Evolutionary conservation across 2,329 filamentous ascomycete species (phyloP).

Genomic region (Tolypocladium endophyticum): DNA sequence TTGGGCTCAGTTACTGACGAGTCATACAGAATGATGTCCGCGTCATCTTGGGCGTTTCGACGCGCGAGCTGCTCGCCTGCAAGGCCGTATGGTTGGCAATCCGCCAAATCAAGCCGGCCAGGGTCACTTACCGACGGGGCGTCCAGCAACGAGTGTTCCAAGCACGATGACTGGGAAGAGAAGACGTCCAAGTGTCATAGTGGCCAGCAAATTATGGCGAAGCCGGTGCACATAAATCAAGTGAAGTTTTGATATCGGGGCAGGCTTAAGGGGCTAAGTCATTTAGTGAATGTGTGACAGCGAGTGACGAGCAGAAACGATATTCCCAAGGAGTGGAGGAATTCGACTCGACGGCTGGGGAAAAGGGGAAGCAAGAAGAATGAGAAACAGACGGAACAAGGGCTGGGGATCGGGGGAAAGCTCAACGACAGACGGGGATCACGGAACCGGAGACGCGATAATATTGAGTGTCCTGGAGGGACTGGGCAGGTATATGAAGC

Average conservation of each 20-base stretch:
- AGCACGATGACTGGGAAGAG: constrained; percentile 14
- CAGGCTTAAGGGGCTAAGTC: not conserved
- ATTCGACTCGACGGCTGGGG: not conserved
- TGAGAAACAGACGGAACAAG: not conserved
- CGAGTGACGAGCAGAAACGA: not conserved
- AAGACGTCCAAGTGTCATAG: constrained; percentile 10
- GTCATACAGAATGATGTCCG: constrained; percentile 23
- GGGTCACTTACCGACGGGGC: constrained; percentile 13
- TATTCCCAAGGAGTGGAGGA: not conserved
- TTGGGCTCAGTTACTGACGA: constrained; percentile 26
- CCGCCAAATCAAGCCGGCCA: not conserved
- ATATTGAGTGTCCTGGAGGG: not conserved
- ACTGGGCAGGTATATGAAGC: not conserved
- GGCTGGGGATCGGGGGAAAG: not conserved
- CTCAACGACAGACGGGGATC: not conserved
- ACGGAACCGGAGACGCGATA: not conserved
- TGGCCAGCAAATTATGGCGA: constrained; percentile 3
- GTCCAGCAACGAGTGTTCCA: constrained; percentile 9
- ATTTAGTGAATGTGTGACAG: not conserved
- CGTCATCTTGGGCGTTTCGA: not conserved
- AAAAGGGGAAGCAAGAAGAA: not conserved
- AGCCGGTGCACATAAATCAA: not conserved
- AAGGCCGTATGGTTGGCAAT: not conserved
- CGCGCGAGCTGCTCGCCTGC: not conserved
- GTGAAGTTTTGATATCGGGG: not conserved